Percentiles rank a stretch among this genome's conserved stretches.
phyloP scores from a whole-genome alignment of 305 asterid species.

The Ruellia speciosa region DNA sequence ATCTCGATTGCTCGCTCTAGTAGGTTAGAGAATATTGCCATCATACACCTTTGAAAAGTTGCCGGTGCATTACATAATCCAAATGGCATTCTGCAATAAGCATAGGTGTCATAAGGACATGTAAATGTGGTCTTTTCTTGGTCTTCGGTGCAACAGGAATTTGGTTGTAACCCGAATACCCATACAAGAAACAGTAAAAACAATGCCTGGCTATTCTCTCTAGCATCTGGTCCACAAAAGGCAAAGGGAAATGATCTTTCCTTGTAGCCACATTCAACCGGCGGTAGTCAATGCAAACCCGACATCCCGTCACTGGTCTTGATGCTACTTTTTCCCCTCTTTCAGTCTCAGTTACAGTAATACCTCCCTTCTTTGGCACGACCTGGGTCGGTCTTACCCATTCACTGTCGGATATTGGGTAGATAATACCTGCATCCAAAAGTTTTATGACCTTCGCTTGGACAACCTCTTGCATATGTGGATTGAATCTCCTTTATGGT shows the following conservation, averaged over 20 bases:
- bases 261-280: background rate
- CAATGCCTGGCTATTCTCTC: background rate
- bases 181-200: background rate
- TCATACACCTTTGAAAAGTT: conserved; percentile 5
- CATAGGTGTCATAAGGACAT: background rate
- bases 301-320: too few relatives aligned
- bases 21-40: background rate
- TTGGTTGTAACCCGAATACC: background rate
- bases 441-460: background rate
- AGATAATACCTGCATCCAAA: background rate
- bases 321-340: background rate
- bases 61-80: conserved; percentile 5
- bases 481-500: background rate
- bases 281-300: background rate
- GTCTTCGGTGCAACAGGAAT: conserved; percentile 5
- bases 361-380: background rate
- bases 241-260: conserved; percentile 2
- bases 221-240: too few relatives aligned
- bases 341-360: background rate
- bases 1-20: background rate
- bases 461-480: background rate
- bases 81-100: too few relatives aligned
- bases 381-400: background rate
- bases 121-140: conserved; percentile 7
- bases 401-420: background rate